Base-by-base conservation (phyloP, 352 stramenopile genomes). In the Albugo laibachii region DNA sequence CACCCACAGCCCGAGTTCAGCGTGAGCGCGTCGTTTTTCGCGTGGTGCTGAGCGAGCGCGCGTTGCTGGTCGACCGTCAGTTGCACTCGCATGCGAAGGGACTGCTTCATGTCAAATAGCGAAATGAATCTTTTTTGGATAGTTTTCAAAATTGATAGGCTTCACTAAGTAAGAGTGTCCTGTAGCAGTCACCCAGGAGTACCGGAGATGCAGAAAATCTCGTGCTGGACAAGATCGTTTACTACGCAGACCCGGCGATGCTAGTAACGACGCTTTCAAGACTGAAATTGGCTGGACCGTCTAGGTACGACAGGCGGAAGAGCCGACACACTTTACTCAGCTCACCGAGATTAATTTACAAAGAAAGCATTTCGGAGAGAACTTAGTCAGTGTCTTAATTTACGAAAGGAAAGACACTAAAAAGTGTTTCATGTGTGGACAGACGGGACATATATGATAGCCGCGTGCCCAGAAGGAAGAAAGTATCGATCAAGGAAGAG, bases 191-290 rank as follows among this genome's bases (percentile, higher is more conserved):
- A 3, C 3, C 38, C 3, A 43, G 3, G 16, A 3, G 8, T 19
- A 8, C n/a, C 8, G 38, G 38, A 10, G 38, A 8, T 8, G 38
- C 38, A 10, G 38, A 24, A 43, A 10, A 24, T 49, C 15, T 54
- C 6, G 47, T 58, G 1, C 20, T 58, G n/a, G 45, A 58, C 41
- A 58, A 50, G 15, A 45, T 54, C 13, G 46, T 57, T n/a, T 47
- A 55, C 45, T 47, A 52, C 48, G 53, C 43, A 24, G 54, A 43
- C 2, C 35, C 41, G 14, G 36, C 54, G 15, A 19, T 58, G 41
- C 27, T 36, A n/a, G 48, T 43, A 1, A 36, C 49, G 2, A 36
- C 51, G 36, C 41, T 52, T 21, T 45, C 53, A 6, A 48, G 42
- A 43, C 21, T 48, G 2, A 41, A 42, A n/a, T 1, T 12, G 0